These are phyloP conservation scores for Yamadazyma siamensis DNA, from an alignment of 1,139 yeast species.

Conservation along the genomic window DNA sequence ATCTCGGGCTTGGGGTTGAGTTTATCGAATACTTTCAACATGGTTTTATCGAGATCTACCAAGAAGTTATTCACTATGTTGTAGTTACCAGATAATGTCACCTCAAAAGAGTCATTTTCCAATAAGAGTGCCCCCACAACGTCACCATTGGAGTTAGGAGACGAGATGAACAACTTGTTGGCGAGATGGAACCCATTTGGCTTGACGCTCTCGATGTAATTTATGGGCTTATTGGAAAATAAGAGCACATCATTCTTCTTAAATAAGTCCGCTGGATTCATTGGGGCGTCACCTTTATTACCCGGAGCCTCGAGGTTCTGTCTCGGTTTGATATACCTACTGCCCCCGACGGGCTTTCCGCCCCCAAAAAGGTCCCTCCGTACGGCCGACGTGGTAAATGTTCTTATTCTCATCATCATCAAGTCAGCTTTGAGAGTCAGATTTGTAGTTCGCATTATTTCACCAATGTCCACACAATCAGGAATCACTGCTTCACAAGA, in stretches of 20 bases:
- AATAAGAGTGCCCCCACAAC: slow-evolving; percentile 56
- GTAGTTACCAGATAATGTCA: slow-evolving; percentile 41
- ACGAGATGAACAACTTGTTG: slow-evolving; percentile 34
- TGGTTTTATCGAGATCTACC: slow-evolving; percentile 36
- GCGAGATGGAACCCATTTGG: slow-evolving; percentile 40
- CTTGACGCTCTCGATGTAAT: slow-evolving; percentile 43
- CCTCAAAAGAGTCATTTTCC: slow-evolving; percentile 62
- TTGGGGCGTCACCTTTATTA: slow-evolving; percentile 36
- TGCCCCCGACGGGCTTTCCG: slow-evolving; percentile 17
- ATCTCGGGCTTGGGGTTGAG: slow-evolving; percentile 79
- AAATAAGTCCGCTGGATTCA: slow-evolving; percentile 45
- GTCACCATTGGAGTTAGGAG: slow-evolving; percentile 45
- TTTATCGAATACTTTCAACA: slow-evolving; percentile 49
- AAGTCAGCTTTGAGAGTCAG: not conserved
- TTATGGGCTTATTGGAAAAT: slow-evolving; percentile 42
- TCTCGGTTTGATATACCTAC: slow-evolving; percentile 8
- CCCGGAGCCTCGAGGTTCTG: slow-evolving; percentile 29
- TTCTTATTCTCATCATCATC: too few relatives aligned
- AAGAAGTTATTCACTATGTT: slow-evolving; percentile 41
- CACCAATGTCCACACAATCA: slow-evolving; percentile 70
- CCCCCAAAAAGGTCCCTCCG: slow-evolving; percentile 27
- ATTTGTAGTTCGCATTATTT: too few relatives aligned
- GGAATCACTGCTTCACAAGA: slow-evolving; percentile 56
- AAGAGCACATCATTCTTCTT: slow-evolving; percentile 44
- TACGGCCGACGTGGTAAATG: slow-evolving; percentile 1